Percentiles rank a stretch among this genome's conserved stretches.
Evolutionary conservation across 768 basidiomycete genomes (phyloP).

Genomic region (Cantharellus cinnabarinus): DNA sequence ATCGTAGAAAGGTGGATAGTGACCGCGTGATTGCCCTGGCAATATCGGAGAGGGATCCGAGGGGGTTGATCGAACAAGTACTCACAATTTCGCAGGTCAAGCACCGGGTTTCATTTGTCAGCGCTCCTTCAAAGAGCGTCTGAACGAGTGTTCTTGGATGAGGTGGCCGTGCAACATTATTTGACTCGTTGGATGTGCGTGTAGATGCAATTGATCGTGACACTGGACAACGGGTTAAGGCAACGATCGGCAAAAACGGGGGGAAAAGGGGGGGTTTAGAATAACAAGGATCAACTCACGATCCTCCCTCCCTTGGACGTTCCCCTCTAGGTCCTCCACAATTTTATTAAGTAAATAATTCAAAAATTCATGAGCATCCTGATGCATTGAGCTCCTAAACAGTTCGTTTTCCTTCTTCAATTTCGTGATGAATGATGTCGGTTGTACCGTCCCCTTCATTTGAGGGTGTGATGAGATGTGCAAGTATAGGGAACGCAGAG

Average conservation of each 20-base stretch:
- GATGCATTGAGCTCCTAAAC: conserved; percentile 82
- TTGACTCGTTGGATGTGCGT: not conserved
- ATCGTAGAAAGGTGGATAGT: not conserved
- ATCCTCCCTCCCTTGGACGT: not conserved
- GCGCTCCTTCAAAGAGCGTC: conserved; percentile 73
- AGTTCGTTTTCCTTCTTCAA: conserved; percentile 81
- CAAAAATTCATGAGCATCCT: conserved; percentile 96
- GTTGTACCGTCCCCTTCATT: conserved; percentile 71
- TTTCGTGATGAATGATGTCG: conserved; percentile 82
- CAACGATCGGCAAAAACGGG: not conserved
- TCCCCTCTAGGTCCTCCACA: conserved; percentile 70
- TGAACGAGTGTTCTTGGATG: conserved; percentile 38
- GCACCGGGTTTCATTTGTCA: conserved; percentile 96
- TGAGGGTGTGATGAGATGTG: conserved; percentile 61
- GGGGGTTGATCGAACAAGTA: not conserved
- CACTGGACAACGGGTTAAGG: not conserved
- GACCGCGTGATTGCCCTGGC: too few species aligned
- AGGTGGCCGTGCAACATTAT: not conserved
- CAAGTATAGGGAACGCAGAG: conserved; percentile 78
- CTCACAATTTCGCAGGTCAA: conserved; percentile 87
- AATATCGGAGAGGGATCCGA: too few species aligned
- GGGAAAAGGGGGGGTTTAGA: too few species aligned
- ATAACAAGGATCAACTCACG: not conserved
- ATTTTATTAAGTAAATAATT: conserved; percentile 86
- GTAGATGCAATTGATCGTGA: not conserved